Percentiles rank a stretch among this genome's conserved stretches.
These are phyloP conservation scores for Buddleja alternifolia DNA, from an alignment of 257 asterid species.

Conservation along the genomic window DNA sequence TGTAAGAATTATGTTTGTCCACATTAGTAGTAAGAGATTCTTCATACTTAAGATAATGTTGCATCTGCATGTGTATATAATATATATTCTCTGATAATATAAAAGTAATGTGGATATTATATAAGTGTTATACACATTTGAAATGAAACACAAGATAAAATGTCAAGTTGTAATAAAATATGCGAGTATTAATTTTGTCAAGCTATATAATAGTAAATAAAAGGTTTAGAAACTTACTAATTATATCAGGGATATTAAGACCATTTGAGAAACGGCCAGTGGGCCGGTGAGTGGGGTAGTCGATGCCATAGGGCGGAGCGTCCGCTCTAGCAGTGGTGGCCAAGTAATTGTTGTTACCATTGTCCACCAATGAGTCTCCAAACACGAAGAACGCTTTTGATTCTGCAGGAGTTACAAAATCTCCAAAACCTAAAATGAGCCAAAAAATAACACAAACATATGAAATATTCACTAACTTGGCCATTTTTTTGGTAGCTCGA, in stretches of 20 bases:
- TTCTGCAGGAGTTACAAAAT: neutral
- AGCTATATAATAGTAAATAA: neutral
- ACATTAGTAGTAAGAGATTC: too few species aligned
- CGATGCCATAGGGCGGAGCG: slow-evolving; percentile 46
- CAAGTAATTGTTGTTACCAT: slow-evolving; percentile 51
- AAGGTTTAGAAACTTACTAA: slow-evolving; percentile 22
- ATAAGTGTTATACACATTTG: too few species aligned
- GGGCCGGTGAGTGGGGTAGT: slow-evolving; percentile 47
- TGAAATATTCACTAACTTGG: neutral
- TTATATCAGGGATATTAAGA: slow-evolving; percentile 51
- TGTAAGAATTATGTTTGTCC: too few species aligned
- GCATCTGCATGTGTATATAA: too few species aligned
- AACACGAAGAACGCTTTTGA: slow-evolving; percentile 46
- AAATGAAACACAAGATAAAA: too few species aligned
- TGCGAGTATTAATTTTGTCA: too few species aligned
- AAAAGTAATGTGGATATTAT: too few species aligned
- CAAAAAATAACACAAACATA: neutral
- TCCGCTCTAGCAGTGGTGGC: slow-evolving; percentile 52
- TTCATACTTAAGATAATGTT: too few species aligned
- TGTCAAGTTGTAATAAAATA: too few species aligned
- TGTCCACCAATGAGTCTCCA: slow-evolving; percentile 53
- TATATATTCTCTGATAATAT: too few species aligned
- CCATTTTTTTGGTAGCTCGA: slow-evolving; percentile 5
- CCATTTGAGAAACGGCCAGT: slow-evolving; percentile 54
- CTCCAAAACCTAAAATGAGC: slow-evolving; percentile 8